phyloP scores from a whole-genome alignment of 2,329 filamentous ascomycete genomes.

The Fusarium brevicatenulatum region DNA sequence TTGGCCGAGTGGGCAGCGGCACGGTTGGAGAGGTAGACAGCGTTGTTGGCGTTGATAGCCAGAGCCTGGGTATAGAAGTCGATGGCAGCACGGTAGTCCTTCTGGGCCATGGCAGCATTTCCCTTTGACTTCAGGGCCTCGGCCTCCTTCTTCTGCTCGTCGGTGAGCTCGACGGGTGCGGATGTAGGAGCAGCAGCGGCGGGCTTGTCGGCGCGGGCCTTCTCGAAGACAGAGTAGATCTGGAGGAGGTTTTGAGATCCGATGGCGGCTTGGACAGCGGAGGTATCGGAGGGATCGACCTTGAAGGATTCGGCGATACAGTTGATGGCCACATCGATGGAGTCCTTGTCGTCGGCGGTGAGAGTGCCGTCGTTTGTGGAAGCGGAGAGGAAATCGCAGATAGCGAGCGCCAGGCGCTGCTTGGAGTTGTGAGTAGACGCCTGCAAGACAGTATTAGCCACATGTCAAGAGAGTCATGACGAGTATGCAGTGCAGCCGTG shows the following conservation, averaged over 20 bases:
- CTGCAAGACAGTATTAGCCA: slow-evolving; percentile 17
- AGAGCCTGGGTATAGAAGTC: slow-evolving; percentile 90
- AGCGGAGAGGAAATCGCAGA: slow-evolving; percentile 91
- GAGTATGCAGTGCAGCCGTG: not conserved
- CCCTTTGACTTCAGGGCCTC: slow-evolving; percentile 90
- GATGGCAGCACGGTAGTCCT: slow-evolving; percentile 87
- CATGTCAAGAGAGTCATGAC: slow-evolving; percentile 7
- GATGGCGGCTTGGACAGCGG: slow-evolving; percentile 78
- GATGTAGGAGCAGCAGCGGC: slow-evolving; percentile 49
- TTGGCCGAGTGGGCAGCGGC: slow-evolving; percentile 91
- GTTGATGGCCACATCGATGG: slow-evolving; percentile 91
- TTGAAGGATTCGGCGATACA: slow-evolving; percentile 97
- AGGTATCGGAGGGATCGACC: slow-evolving; percentile 83
- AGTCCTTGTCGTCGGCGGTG: slow-evolving; percentile 87
- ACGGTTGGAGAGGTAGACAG: slow-evolving; percentile 97
- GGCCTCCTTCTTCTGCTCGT: slow-evolving; percentile 79
- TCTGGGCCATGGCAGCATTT: slow-evolving; percentile 94
- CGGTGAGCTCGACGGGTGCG: slow-evolving; percentile 49
- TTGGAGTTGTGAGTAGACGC: slow-evolving; percentile 60
- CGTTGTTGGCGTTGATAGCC: slow-evolving; percentile 81
- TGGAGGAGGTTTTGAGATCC: slow-evolving; percentile 87
- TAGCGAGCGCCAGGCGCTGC: slow-evolving; percentile 94
- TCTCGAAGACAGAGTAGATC: slow-evolving; percentile 97
- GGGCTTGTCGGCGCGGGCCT: slow-evolving; percentile 68
- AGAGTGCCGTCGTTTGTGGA: slow-evolving; percentile 91